Base-by-base conservation (phyloP, 345 rosid genomes). In the Isatis tinctoria region DNA sequence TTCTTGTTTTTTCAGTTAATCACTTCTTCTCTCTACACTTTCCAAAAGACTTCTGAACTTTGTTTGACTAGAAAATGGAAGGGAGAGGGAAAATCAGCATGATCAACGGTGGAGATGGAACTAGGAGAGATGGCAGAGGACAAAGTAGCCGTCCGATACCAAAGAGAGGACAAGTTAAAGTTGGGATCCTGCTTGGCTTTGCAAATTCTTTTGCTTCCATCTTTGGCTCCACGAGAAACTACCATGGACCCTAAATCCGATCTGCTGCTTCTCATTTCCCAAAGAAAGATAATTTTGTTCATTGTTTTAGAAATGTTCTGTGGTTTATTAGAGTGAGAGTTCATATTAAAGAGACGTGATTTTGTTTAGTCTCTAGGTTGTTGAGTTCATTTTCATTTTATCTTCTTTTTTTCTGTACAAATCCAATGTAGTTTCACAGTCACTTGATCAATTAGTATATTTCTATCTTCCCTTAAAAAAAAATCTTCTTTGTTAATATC, bases 161-260 rank as follows among this genome's bases (percentile, higher is more conserved):
- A 1, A 87, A 84, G 82, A 85, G 96, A 80, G 93, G 96, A 1
- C 86, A 79, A 64, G 88, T 90, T 74, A 90, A 87, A 84, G 77
- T 87, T 84, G 92, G 85, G 4, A 82, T 90, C 33, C 76, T 85
- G 22, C 73, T 84, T 58, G 88, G 84, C 2, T 54, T 90, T 67
- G 89, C 87, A 61, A 82, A 84, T 47, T 63, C 86, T 35, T 62
- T 90, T 53, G 89, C 87, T 74, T 87, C 92, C 3, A 76, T 88
- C 64, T 88, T 88, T 75, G 69, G 81, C 28, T 74, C 40, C 18
- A 70, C 69, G 0, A 69, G 65, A 63, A 60, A 18, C 60, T 60
- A 66, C 44, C 68, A 49, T 30, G 73, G 41, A 47, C 14, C 67
- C 33, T 57, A 72, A 65, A 13, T 47, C 30, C 28, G 27, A 8